phyloP scores from a whole-genome alignment of 768 basidiomycete species.

The Calocera viscosa region DNA sequence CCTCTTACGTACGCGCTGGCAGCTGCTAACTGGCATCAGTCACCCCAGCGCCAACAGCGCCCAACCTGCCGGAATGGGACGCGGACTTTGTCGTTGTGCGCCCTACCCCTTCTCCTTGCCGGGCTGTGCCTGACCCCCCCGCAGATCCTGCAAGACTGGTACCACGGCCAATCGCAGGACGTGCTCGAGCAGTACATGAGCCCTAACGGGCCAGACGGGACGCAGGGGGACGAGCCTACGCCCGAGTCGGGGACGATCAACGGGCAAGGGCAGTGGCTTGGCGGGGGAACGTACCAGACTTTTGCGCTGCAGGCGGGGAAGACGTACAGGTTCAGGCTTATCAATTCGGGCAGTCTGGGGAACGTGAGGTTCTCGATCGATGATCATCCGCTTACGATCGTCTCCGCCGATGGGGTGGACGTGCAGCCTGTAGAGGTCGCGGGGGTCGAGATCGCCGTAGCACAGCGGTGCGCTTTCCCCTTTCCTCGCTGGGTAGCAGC shows the following conservation, averaged over 20 bases:
- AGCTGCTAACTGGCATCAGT: background rate
- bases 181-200: background rate
- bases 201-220: constrained; percentile 13
- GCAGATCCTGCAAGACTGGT: constrained; percentile 3
- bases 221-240: constrained; percentile 14
- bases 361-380: constrained; percentile 15
- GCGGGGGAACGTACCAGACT: constrained; percentile 8
- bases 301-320: constrained; percentile 2
- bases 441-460: constrained; percentile 13
- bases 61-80: background rate
- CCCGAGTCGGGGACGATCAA: constrained; percentile 12
- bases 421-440: constrained; percentile 14
- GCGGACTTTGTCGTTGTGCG: constrained; percentile 7
- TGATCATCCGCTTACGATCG: constrained; percentile 15
- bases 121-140: background rate
- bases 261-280: constrained; percentile 11
- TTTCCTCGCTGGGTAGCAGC: background rate
- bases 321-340: constrained; percentile 14
- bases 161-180: constrained; percentile 7
- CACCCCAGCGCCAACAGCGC: background rate
- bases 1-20: background rate
- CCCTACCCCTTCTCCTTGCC: background rate
- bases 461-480: constrained; percentile 12
- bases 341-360: constrained; percentile 15
- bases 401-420: constrained; percentile 16